Conservation (phyloP, 768 basidiomycete species). For the Phanerochaete sordida region DNA sequence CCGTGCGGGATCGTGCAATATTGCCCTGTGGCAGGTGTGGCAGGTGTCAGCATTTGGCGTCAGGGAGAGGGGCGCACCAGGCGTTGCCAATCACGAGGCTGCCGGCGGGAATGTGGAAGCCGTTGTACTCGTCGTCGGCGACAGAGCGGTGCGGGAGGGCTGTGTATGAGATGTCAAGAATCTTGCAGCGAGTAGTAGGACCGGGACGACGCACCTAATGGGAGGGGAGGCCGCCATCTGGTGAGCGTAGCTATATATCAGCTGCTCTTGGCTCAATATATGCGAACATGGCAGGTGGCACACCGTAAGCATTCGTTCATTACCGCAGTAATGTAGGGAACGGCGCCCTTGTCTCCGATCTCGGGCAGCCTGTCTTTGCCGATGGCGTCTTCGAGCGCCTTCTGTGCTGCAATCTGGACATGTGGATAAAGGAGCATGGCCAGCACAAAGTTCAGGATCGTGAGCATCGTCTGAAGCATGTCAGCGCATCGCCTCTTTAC, state of each 20-base stretch:
- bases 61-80: background rate
- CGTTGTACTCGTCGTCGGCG: slow-evolving; percentile 26
- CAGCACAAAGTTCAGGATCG: too few species aligned
- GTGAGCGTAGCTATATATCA: too few species aligned
- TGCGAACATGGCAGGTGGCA: background rate
- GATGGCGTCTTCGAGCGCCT: too few species aligned
- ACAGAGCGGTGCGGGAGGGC: background rate
- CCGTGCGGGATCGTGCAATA: slow-evolving; percentile 33
- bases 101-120: slow-evolving; percentile 25
- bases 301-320: slow-evolving; percentile 9
- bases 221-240: background rate
- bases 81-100: slow-evolving; percentile 10
- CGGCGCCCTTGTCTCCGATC: too few species aligned
- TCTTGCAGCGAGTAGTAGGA: background rate
- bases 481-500: too few species aligned
- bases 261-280: background rate
- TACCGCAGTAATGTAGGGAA: too few species aligned
- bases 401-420: too few species aligned
- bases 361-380: too few species aligned
- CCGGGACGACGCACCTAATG: background rate
- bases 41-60: background rate
- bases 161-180: background rate
- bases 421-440: too few species aligned
- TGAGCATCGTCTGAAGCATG: too few species aligned
- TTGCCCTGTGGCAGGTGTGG: slow-evolving; percentile 31